Base-by-base conservation (phyloP, 129 eudicot genomes). In the Flaveria brownii region DNA sequence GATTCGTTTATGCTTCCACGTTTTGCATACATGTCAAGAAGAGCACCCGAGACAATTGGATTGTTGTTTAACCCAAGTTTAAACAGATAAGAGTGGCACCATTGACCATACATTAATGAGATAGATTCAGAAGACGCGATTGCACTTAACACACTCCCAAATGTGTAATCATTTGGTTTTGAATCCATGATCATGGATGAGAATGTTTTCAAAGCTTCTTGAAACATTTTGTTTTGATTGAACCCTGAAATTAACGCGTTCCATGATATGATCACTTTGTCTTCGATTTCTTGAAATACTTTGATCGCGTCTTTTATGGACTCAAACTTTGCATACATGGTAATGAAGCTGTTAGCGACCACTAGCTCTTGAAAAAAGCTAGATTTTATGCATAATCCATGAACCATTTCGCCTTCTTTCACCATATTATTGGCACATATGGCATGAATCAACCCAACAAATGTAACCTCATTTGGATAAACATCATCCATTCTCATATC, bases 1-100 rank as follows among this genome's bases (percentile, higher is more conserved):
- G 98, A 83, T 71, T 91, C 97, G 18, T 2, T 60, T 18, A 94
- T 88, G 78, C 84, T 86, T 54, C 97, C 97, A 18, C 97, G 90
- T 57, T 91, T 94, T 56, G 97, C 98, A 64, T 94, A 94, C 98
- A 94, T 94, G 79, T 94, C 98, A 43, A 94, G 96, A 73, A 94
- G 93, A 17, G 97, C 91, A 41, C 87, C 87, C 2, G 85, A 87
- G 47, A 91, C 89, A 23, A 91, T 76, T 14, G 96, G 90, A 25
- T 89, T 68, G 1, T 52, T 51, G 73, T 89, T 83, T 51, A 89
- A 69, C 10, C 96, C 98, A n/a, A 89, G 88, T 71, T 91, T 94
- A 42, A 51, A 16, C 12, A 94, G 28, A 74, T 72, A 88, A 67
- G 85, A 80, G 68, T 94, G 97, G 54, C 87, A 84, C 79, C 85